Evolutionary conservation across 257 asterid species (phyloP), one percentile per base, ranked within the genome.

Genomic region (Jasminum sambac): DNA sequence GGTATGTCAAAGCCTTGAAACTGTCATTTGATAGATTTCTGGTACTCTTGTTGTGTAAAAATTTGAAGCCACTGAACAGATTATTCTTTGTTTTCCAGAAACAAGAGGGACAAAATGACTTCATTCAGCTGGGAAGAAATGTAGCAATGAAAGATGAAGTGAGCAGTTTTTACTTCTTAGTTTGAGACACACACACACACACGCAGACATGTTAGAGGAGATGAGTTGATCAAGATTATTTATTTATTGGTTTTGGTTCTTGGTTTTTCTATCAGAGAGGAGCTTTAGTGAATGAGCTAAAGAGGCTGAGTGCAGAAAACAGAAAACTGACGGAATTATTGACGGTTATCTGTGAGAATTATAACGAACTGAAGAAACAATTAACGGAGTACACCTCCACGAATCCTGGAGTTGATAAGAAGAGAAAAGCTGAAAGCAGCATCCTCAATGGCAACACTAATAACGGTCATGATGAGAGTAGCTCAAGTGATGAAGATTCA

Each of bases 211-310:
- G 36, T 30, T 30, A 30, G 36, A 30, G 36, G 36, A 30, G 36
- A 30, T 30, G 36, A 30, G 9, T 58, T 21, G n/a, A 14, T 7
- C 13, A 58, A 14, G 2, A 21, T 21, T 58, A 14, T 21, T 23
- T 58, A 1, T 10, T n/a, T 40, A 40, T 65, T 30, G 6, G 1
- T 23, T 36, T 10, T 3, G 16, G 2, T 59, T 2, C 3, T 38
- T 3, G 58, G 26, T 17, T 25, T 50, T 12, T 57, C 5, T 8
- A 64, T 23, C 80, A 91, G 97, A 79, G 79, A 5, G 83, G 80
- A 50, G 95, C 84, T 64, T 82, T 89, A 72, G 16, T 81, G 36
- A 94, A 90, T 88, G 97, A 94, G 77, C 64, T 94, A 64, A 85
- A 77, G 25, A 74, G 96, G 61, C 86, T 86, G 70, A 81, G 74